Evolutionary conservation across 441 rosid genomes (phyloP).

Genomic region (Pelargonium citronellum): DNA sequence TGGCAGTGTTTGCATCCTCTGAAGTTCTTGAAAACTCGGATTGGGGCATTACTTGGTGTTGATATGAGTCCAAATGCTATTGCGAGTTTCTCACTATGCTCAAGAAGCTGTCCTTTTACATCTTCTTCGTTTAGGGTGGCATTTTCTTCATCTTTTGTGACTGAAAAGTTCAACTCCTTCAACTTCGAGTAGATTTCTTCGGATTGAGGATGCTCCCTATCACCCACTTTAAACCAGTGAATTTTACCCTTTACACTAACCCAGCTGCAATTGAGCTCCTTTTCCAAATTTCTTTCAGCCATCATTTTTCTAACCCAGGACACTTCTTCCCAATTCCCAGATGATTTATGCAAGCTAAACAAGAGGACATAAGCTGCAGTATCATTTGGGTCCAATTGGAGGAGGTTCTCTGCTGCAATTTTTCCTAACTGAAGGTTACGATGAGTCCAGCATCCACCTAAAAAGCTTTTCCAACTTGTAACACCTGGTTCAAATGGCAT

Average conservation of each 20-base stretch:
- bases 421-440: slow-evolving; percentile 49
- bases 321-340: slow-evolving; percentile 55
- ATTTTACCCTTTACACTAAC: slow-evolving; percentile 40
- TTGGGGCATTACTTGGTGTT: slow-evolving; percentile 29
- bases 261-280: slow-evolving; percentile 62
- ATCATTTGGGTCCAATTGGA: slow-evolving; percentile 43
- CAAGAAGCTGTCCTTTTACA: slow-evolving; percentile 42
- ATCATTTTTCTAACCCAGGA: slow-evolving; percentile 42
- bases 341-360: slow-evolving; percentile 42
- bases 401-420: slow-evolving; percentile 44
- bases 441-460: slow-evolving; percentile 57
- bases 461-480: slow-evolving; percentile 56
- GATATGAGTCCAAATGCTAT: slow-evolving; percentile 52
- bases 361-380: slow-evolving; percentile 50
- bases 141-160: slow-evolving; percentile 18
- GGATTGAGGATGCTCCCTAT: slow-evolving; percentile 50
- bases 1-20: slow-evolving; percentile 55
- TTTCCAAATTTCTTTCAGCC: slow-evolving; percentile 42
- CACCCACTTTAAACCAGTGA: slow-evolving; percentile 53
- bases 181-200: slow-evolving; percentile 44
- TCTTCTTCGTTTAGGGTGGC: slow-evolving; percentile 33
- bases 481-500: slow-evolving; percentile 51
- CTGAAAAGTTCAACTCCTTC: slow-evolving; percentile 33
- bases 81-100: slow-evolving; percentile 62
- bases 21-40: slow-evolving; percentile 55